phyloP scores from a whole-genome alignment of 1,284 basidiomycete genomes.

The Leccinum pallidistipes region DNA sequence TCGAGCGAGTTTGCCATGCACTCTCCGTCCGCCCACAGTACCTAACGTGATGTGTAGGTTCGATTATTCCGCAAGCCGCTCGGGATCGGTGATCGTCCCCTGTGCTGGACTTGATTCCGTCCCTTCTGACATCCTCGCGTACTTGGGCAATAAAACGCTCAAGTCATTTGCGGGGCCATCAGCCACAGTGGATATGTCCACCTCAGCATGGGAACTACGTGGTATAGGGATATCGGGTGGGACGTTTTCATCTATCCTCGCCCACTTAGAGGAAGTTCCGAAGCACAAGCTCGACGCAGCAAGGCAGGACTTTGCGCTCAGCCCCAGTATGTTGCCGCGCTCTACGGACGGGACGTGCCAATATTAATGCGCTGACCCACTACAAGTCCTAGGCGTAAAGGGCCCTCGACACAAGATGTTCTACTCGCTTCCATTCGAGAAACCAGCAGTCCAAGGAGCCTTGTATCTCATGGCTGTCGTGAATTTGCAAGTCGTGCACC shows the following conservation, averaged over 20 bases:
- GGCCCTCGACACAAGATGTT: conserved; percentile 41
- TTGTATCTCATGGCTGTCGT: conserved; percentile 62
- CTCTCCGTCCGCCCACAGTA: conserved; percentile 3
- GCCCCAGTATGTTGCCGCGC: conserved; percentile 47
- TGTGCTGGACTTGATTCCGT: conserved; percentile 62
- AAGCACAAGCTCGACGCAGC: conserved; percentile 37
- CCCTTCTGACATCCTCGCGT: conserved; percentile 56
- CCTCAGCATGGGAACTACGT: conserved; percentile 49
- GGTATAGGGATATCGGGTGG: conserved; percentile 68
- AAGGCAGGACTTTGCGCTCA: conserved; percentile 49
- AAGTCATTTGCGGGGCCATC: conserved; percentile 41
- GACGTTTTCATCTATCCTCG: conserved; percentile 57
- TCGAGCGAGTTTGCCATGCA: conserved; percentile 35
- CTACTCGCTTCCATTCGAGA: conserved; percentile 50
- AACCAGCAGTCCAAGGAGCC: conserved; percentile 50
- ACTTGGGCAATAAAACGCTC: conserved; percentile 49
- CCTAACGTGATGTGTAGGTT: conserved; percentile 37
- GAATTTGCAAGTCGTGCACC: conserved; percentile 73
- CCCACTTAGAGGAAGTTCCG: conserved; percentile 50
- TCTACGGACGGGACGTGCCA: not conserved
- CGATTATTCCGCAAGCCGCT: conserved; percentile 55
- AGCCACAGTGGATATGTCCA: conserved; percentile 36
- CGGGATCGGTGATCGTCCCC: conserved; percentile 55
- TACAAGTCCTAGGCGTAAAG: conserved; percentile 43
- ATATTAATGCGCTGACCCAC: conserved; percentile 3